phyloP scores from a whole-genome alignment of 1,284 basidiomycete species.

The Puccinia sorghi region DNA sequence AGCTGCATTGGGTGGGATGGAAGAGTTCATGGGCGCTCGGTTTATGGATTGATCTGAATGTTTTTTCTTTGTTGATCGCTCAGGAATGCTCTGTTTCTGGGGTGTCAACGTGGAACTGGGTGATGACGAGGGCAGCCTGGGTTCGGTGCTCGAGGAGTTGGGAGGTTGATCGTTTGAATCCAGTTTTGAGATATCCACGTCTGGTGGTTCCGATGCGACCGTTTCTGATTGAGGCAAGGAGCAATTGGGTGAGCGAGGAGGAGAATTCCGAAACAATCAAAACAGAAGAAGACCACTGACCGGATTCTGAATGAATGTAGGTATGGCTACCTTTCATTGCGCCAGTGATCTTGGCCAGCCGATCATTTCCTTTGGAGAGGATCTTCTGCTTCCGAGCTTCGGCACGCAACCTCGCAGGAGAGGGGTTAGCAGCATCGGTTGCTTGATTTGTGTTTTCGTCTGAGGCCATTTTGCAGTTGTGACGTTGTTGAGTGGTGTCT shows the following conservation, averaged over 20 bases:
- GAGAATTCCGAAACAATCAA: neutral
- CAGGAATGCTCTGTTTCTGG: neutral
- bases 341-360: slow-evolving; percentile 48
- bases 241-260: too few relatives aligned
- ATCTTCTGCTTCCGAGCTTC: slow-evolving; percentile 49
- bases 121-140: slow-evolving; percentile 22
- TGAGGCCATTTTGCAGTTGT: neutral
- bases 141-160: neutral
- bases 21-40: neutral
- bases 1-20: slow-evolving; percentile 6
- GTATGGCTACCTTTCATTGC: slow-evolving; percentile 46
- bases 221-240: slow-evolving; percentile 1
- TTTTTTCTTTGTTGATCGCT: neutral
- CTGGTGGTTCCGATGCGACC: slow-evolving; percentile 29
- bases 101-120: neutral
- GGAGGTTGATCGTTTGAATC: slow-evolving; percentile 16
- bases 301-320: slow-evolving; percentile 23
- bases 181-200: slow-evolving; percentile 42
- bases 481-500: neutral
- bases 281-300: neutral
- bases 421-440: slow-evolving; percentile 4
- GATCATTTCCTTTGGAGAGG: slow-evolving; percentile 46
- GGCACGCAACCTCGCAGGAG: slow-evolving; percentile 34
- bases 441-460: neutral
- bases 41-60: neutral